Percentiles rank a stretch among this genome's conserved stretches.
phyloP scores from a whole-genome alignment of 192 early-diverging fungal genomes.

The Obelidium mucronatum region DNA sequence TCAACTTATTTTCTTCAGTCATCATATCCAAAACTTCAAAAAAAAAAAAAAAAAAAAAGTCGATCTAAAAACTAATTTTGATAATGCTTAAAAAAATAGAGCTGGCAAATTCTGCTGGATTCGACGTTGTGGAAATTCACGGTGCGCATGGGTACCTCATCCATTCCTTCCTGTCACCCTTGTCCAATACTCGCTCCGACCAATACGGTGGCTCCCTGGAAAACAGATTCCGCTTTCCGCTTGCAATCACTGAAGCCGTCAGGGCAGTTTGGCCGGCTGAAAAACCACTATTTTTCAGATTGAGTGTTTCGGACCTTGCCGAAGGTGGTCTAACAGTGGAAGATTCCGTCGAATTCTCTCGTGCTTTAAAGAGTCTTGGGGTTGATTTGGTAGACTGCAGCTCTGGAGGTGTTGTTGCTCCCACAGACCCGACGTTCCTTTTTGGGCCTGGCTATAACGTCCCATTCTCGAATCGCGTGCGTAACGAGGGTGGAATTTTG shows the following conservation, averaged over 20 bases:
- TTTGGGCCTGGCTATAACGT: slow-evolving; percentile 55
- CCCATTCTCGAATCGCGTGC: slow-evolving; percentile 63
- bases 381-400: slow-evolving; percentile 91
- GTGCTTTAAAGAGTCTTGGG: slow-evolving; percentile 64
- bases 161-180: slow-evolving; percentile 81
- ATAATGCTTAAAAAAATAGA: slow-evolving; percentile 60
- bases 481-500: slow-evolving; percentile 56
- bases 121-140: slow-evolving; percentile 79
- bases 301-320: slow-evolving; percentile 80
- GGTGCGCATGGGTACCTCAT: slow-evolving; percentile 91
- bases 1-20: not conserved
- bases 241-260: slow-evolving; percentile 43
- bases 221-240: slow-evolving; percentile 74
- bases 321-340: slow-evolving; percentile 73
- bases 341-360: slow-evolving; percentile 72
- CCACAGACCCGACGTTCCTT: slow-evolving; percentile 39
- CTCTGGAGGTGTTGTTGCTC: slow-evolving; percentile 69
- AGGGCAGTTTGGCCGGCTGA: slow-evolving; percentile 77
- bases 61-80: not conserved
- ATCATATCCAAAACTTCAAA: not conserved
- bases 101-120: slow-evolving; percentile 80
- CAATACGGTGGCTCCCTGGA: slow-evolving; percentile 89
- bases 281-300: slow-evolving; percentile 85
- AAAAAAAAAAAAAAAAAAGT: too few species aligned
- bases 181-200: slow-evolving; percentile 87